These are phyloP conservation scores for Phytopythium montanum DNA, from an alignment of 352 stramenopile species.

Conservation along the genomic window DNA sequence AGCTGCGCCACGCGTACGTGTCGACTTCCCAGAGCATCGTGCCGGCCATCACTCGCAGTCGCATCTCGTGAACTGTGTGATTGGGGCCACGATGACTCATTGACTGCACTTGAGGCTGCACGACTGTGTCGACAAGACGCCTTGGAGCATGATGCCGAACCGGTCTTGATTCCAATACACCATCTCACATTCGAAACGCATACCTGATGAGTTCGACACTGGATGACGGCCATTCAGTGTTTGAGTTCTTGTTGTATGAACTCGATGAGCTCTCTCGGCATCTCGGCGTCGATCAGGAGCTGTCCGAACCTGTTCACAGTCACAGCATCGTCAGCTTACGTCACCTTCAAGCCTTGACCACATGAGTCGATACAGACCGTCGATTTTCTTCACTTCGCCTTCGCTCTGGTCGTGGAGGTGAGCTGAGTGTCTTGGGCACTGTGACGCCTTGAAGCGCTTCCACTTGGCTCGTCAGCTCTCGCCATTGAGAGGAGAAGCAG, in stretches of 20 bases:
- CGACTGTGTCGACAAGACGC: too few species aligned
- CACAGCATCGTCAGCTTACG: neutral
- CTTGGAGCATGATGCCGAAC: too few species aligned
- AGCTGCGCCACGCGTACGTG: slow-evolving; percentile 43
- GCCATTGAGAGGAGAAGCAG: slow-evolving; percentile 31
- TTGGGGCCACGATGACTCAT: neutral
- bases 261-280: slow-evolving; percentile 29
- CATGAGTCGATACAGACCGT: neutral
- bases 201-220: neutral
- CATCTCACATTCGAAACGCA: neutral
- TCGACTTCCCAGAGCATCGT: slow-evolving; percentile 56
- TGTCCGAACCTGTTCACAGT: slow-evolving; percentile 17
- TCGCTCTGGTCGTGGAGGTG: neutral
- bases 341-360: neutral
- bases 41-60: slow-evolving; percentile 18
- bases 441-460: neutral
- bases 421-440: neutral
- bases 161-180: neutral
- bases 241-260: slow-evolving; percentile 23
- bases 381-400: neutral
- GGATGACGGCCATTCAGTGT: neutral
- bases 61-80: neutral
- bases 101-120: too few species aligned
- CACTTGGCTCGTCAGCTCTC: slow-evolving; percentile 20
- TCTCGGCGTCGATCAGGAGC: slow-evolving; percentile 21